A percentile compares a stretch with the other conserved stretches of the same genome.
phyloP scores from a whole-genome alignment of 768 basidiomycete species.

The Pleurotus salmoneostramineus region DNA sequence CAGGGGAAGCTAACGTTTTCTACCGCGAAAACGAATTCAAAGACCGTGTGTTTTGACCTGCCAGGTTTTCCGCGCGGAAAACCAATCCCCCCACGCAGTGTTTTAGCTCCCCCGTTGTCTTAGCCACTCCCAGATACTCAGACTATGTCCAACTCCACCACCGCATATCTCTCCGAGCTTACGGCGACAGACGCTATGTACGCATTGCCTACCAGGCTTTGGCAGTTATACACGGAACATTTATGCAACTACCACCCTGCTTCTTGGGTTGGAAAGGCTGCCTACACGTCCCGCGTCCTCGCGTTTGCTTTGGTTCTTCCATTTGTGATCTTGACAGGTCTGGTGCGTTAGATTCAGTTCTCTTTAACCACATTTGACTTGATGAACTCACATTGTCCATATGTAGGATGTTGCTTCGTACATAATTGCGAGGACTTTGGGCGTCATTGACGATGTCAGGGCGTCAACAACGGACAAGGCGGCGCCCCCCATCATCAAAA shows the following conservation, averaged over 20 bases:
- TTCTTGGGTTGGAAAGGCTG: constrained; percentile 66
- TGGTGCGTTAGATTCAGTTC: constrained; percentile 40
- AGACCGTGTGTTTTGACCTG: too few relatives aligned
- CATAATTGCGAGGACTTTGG: constrained; percentile 78
- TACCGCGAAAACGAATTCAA: too few relatives aligned
- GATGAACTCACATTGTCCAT: background rate
- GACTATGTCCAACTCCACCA: constrained; percentile 10
- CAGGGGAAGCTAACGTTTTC: too few relatives aligned
- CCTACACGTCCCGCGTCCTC: constrained; percentile 61
- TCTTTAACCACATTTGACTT: constrained; percentile 9
- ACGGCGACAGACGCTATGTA: constrained; percentile 24
- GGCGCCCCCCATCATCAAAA: constrained; percentile 28
- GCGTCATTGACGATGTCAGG: constrained; percentile 70
- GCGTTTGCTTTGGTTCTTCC: constrained; percentile 63
- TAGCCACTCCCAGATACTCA: background rate
- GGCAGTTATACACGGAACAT: constrained; percentile 57
- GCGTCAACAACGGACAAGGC: constrained; percentile 65
- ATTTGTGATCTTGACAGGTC: constrained; percentile 46
- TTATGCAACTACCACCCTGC: constrained; percentile 60
- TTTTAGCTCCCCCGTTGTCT: background rate
- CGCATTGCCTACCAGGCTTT: constrained; percentile 41
- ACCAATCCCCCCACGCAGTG: too few relatives aligned
- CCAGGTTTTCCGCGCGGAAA: too few relatives aligned
- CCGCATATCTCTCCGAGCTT: constrained; percentile 24
- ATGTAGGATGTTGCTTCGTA: constrained; percentile 76